Evolutionary conservation across 345 rosid species (phyloP), one percentile per base, ranked within the genome.

Genomic region (Moricandia arvensis): DNA sequence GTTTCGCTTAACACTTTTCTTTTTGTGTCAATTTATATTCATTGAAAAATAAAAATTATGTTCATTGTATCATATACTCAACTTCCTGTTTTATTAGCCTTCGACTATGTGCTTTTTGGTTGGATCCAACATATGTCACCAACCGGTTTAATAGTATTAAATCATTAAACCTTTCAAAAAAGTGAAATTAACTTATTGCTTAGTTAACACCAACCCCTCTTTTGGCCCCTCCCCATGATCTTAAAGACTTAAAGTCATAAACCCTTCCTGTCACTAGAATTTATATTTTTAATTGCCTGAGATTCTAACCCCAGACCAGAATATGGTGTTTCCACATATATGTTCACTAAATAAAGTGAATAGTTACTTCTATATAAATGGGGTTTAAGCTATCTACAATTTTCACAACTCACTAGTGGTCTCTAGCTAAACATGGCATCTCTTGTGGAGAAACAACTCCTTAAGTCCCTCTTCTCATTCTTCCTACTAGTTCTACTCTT

Each of bases 31-130:
- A 17, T 26, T 68, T 16, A n/a, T n/a, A n/a, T n/a, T n/a, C n/a
- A n/a, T n/a, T n/a, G n/a, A n/a, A n/a, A n/a, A n/a, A n/a, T n/a
- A n/a, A n/a, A n/a, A n/a, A n/a, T n/a, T n/a, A 13, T 1, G 17
- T 43, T 43, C 49, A 45, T 0, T 45, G 53, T n/a, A n/a, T 45
- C 53, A 45, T 24, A 26, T 33, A 45, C 63, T 51, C 58, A 61
- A 62, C 59, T 69, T 60, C 33, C 33, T 76, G 51, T 17, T 63
- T n/a, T 30, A 9, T 63, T 35, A 58, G 11, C 53, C 24, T 34
- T 77, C 43, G 62, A 65, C 80, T 71, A 69, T 63, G 64, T 71
- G 58, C 59, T 70, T 77, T 70, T 55, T 24, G 49, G 34, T 57
- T 74, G 71, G 63, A 67, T 35, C 11, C 29, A 30, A 31, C 31